These are phyloP conservation scores for Uncinocarpus reesii DNA, from an alignment of 2,329 filamentous ascomycete genomes.

Conservation along the genomic window DNA sequence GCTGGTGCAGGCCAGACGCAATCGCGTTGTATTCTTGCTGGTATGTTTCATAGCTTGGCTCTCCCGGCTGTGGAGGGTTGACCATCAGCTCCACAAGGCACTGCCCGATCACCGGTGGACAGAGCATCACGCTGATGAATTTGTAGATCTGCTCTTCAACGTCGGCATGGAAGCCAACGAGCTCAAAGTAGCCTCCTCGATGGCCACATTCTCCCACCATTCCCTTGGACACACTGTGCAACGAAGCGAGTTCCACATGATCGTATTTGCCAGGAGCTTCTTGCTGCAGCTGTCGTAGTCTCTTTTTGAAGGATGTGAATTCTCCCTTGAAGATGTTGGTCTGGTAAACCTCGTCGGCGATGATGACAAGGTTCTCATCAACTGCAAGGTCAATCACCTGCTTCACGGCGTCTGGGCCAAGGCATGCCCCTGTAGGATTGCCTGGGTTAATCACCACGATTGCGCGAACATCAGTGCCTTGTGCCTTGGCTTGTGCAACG, in stretches of 20 bases:
- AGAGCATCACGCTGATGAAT: slow-evolving; percentile 94
- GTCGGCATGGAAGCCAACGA: slow-evolving; percentile 73
- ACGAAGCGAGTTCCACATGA: slow-evolving; percentile 73
- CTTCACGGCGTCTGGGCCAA: slow-evolving; percentile 68
- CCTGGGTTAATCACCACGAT: slow-evolving; percentile 98
- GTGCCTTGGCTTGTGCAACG: slow-evolving; percentile 60
- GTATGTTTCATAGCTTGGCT: slow-evolving; percentile 77
- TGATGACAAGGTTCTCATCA: slow-evolving; percentile 72
- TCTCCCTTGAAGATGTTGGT: slow-evolving; percentile 93
- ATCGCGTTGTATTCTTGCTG: slow-evolving; percentile 75
- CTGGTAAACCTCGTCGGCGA: slow-evolving; percentile 98
- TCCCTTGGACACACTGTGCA: slow-evolving; percentile 93
- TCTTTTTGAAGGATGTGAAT: slow-evolving; percentile 92
- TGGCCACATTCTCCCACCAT: slow-evolving; percentile 99
- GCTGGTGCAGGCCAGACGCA: slow-evolving; percentile 63
- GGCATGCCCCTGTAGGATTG: slow-evolving; percentile 86
- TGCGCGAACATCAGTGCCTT: slow-evolving; percentile 77
- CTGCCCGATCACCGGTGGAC: slow-evolving; percentile 88
- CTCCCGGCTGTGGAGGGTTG: slow-evolving; percentile 76
- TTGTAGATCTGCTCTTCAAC: slow-evolving; percentile 96
- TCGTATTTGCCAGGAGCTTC: slow-evolving; percentile 66
- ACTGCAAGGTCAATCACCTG: slow-evolving; percentile 78
- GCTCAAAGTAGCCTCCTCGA: slow-evolving; percentile 94
- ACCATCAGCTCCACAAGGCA: slow-evolving; percentile 97
- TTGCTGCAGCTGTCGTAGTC: slow-evolving; percentile 68